phyloP scores from a whole-genome alignment of 2,329 filamentous ascomycete species.

The Cadophora gregata region DNA sequence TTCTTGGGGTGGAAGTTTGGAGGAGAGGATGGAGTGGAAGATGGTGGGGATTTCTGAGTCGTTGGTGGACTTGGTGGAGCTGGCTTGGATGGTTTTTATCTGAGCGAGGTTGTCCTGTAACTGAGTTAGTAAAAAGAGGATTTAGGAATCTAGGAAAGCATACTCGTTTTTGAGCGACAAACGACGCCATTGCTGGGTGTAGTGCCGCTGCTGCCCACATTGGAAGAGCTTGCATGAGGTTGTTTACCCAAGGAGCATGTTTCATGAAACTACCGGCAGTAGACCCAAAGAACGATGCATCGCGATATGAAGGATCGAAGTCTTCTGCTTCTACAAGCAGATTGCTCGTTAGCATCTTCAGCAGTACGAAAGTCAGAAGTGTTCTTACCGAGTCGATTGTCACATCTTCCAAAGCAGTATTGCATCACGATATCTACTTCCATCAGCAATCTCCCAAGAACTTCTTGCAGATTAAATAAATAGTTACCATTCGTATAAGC shows the following conservation, averaged over 20 bases:
- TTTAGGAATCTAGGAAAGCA: neutral
- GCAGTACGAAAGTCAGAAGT: neutral
- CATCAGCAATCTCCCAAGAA: neutral
- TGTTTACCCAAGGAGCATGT: slow-evolving; percentile 29
- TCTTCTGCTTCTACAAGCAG: slow-evolving; percentile 29
- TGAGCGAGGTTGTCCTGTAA: slow-evolving; percentile 47
- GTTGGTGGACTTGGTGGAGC: slow-evolving; percentile 19
- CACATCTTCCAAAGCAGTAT: slow-evolving; percentile 33
- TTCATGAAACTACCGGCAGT: slow-evolving; percentile 28
- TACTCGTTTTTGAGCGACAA: slow-evolving; percentile 27
- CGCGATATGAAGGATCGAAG: slow-evolving; percentile 34
- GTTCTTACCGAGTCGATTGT: slow-evolving; percentile 24
- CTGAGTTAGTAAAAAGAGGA: slow-evolving; percentile 23
- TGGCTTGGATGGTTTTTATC: slow-evolving; percentile 34
- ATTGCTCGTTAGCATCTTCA: neutral
- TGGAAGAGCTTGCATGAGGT: slow-evolving; percentile 29
- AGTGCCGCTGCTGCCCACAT: slow-evolving; percentile 21
- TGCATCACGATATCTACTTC: slow-evolving; percentile 15
- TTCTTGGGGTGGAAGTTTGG: slow-evolving; percentile 44
- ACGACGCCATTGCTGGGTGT: slow-evolving; percentile 24
- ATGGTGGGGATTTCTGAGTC: slow-evolving; percentile 36
- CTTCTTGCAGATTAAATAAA: neutral
- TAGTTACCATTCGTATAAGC: slow-evolving; percentile 28
- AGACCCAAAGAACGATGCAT: slow-evolving; percentile 28
- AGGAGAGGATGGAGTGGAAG: slow-evolving; percentile 38